Evolutionary conservation across 352 stramenopile genomes (phyloP), one percentile per base, ranked within the genome.

Genomic region (Phytopythium delawarense): DNA sequence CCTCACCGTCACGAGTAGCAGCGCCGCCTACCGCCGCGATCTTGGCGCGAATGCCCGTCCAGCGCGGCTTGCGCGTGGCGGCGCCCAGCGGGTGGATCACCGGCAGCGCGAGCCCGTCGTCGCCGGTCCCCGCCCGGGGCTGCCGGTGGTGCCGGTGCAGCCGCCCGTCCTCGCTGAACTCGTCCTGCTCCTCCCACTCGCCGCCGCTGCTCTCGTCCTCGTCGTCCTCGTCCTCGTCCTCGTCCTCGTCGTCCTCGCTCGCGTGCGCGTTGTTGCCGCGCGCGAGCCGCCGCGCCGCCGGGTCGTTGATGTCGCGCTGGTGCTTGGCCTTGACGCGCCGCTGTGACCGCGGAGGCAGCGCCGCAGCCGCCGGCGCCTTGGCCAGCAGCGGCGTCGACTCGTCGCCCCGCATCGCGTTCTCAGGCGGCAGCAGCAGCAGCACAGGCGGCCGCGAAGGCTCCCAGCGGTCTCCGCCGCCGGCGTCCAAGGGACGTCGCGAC

Each of bases 31-130:
- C 65, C 62, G 65, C 42, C 44, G 62, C 53, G 28, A 70, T 37
- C 37, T 76, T 75, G 61, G 64, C 67, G 11, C 72, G 72, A 52
- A 80, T 70, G 5, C 72, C 72, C 21, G 72, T 51, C 72, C 69
- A 80, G 4, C 65, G 58, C 34, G 72, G 64, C 63, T 80, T 80
- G 60, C 72, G 70, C 57, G 64, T 63, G 4, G 61, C 52, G 7
- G 71, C 39, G 9, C 72, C 72, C 23, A 75, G 52, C 11, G 52
- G 54, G 20, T 60, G 49, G 23, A 61, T 54, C 20, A 64, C 34
- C 15, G 56, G 51, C 46, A 53, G 63, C 48, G 1, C 25, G 34
- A 64, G 61, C 35, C 18, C 52, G 60, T 66, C 63, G 50, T 59
- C 65, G 34, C 34, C 11, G 45, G 67, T 32, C 50, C 49, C 49